These are phyloP conservation scores for Anthracocystis setariae DNA, from an alignment of 1,284 basidiomycete species.

Conservation along the genomic window DNA sequence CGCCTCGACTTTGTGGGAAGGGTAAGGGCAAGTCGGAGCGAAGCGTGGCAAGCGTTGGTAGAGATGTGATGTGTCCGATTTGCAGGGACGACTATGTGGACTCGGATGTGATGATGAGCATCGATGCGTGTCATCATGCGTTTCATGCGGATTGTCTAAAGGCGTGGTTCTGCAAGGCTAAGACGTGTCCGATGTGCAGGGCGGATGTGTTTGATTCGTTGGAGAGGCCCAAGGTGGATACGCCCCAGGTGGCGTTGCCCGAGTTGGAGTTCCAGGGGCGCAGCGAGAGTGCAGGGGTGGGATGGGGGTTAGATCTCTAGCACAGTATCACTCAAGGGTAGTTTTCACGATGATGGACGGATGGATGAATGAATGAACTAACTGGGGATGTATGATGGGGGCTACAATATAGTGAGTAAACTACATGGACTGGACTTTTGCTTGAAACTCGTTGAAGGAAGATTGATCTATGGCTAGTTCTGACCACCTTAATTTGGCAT, in stretches of 20 bases:
- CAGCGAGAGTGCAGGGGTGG: background rate
- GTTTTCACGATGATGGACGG: too few species aligned
- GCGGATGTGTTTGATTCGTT: conserved; percentile 32
- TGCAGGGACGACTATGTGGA: conserved; percentile 44
- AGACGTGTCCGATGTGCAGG: conserved; percentile 39
- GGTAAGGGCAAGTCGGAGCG: conserved; percentile 32
- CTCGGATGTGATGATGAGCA: conserved; percentile 40
- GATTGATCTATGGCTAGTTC: conserved; percentile 20
- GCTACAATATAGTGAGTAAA: too few species aligned
- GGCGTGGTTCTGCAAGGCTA: conserved; percentile 48
- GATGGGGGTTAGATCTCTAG: background rate
- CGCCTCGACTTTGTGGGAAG: conserved; percentile 20
- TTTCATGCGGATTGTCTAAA: conserved; percentile 45
- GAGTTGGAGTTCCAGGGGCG: conserved; percentile 15
- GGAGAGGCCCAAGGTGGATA: background rate
- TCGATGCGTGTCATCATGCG: conserved; percentile 39
- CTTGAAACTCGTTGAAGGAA: conserved; percentile 8
- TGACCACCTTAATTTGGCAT: conserved; percentile 13
- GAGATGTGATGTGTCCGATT: conserved; percentile 46
- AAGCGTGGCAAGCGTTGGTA: background rate
- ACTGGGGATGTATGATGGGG: too few species aligned
- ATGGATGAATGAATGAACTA: too few species aligned
- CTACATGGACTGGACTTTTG: conserved; percentile 12
- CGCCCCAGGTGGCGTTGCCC: conserved; percentile 16
- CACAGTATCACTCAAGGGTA: too few species aligned